phyloP scores from a whole-genome alignment of 805 yeast species.

The Torulaspora microellipsoides region DNA sequence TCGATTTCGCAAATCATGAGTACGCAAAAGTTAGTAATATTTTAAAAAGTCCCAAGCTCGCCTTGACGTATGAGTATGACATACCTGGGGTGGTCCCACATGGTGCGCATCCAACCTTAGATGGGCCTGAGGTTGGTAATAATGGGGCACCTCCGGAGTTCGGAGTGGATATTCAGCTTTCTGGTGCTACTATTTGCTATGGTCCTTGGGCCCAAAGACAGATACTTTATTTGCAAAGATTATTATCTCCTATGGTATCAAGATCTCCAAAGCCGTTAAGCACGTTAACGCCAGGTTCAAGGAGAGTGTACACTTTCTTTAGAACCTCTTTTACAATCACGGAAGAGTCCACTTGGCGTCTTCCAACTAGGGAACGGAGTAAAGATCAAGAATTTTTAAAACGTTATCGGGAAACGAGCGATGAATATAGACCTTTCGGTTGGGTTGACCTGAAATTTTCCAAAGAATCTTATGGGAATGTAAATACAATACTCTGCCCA shows the following conservation, averaged over 20 bases:
- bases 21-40: constrained; percentile 78
- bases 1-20: constrained; percentile 47
- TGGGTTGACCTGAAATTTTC: constrained; percentile 78
- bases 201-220: constrained; percentile 98
- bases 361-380: constrained; percentile 82
- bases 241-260: constrained; percentile 64
- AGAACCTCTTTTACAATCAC: constrained; percentile 49
- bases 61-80: constrained; percentile 65
- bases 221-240: constrained; percentile 54
- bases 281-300: constrained; percentile 44
- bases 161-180: constrained; percentile 57
- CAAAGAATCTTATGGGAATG: constrained; percentile 46
- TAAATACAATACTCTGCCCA: constrained; percentile 50
- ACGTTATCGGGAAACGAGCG: constrained; percentile 32
- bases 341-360: constrained; percentile 64
- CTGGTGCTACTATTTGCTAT: constrained; percentile 64
- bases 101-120: constrained; percentile 32
- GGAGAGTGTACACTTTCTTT: constrained; percentile 55
- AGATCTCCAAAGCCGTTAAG: constrained; percentile 48
- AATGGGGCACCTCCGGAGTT: constrained; percentile 53
- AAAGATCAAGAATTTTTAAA: constrained; percentile 53
- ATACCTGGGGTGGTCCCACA: constrained; percentile 59
- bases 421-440: constrained; percentile 66
- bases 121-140: constrained; percentile 55
- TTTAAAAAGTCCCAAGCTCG: constrained; percentile 52